A percentile compares a stretch with the other conserved stretches of the same genome.
Conservation (phyloP, 306 rosid species). For the Cucurbita pepo region DNA sequence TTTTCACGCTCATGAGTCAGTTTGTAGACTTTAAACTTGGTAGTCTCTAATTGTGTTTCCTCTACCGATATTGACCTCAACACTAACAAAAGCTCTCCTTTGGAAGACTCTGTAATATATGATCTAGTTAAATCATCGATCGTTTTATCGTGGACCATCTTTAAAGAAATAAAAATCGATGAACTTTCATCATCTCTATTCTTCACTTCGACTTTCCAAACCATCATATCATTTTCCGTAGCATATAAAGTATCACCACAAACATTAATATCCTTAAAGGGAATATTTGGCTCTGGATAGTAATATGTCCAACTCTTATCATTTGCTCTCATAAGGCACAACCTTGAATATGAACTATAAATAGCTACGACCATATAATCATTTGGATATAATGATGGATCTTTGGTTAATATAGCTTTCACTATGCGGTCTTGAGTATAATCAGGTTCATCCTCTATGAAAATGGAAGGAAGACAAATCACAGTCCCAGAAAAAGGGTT, state of each 20-base stretch:
- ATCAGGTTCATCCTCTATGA: too few relatives aligned
- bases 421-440: not conserved
- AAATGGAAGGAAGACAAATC: not conserved
- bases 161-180: too few relatives aligned
- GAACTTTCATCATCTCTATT: too few relatives aligned
- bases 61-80: not conserved
- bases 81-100: not conserved
- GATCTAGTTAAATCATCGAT: too few relatives aligned
- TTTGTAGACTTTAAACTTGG: not conserved
- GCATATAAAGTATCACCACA: not conserved
- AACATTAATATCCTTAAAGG: not conserved
- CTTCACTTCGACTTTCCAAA: not conserved
- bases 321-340: not conserved
- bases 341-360: accelerated
- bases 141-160: too few relatives aligned
- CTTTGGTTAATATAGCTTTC: not conserved
- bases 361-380: not conserved
- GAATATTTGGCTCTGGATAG: too few relatives aligned
- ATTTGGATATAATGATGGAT: not conserved
- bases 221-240: too few relatives aligned
- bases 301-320: not conserved
- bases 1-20: not conserved
- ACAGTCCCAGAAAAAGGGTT: not conserved
- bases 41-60: not conserved
- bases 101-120: not conserved